Evolutionary conservation across 371 early-diverging fungal species (phyloP).

Genomic region (Conidiobolus incongruus): DNA sequence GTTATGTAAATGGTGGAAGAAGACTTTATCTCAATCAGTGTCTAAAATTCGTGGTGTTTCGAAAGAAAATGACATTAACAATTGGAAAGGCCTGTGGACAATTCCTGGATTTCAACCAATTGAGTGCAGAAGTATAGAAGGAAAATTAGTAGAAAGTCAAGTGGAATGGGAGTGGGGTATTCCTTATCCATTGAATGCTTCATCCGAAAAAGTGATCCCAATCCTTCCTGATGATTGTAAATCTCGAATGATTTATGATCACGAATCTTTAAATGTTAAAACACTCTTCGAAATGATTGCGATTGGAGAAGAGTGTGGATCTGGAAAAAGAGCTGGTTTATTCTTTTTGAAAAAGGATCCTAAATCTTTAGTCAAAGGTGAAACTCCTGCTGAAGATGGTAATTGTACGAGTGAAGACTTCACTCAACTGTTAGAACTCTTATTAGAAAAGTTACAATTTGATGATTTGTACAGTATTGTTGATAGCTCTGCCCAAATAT

Average conservation of each 20-base stretch:
- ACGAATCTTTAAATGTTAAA: neutral
- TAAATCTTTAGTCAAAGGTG: too few relatives aligned
- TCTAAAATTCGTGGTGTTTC: neutral
- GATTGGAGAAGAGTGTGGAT: constrained; percentile 3
- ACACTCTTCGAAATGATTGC: neutral
- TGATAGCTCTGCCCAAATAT: too few relatives aligned
- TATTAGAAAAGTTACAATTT: too few relatives aligned
- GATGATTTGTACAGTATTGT: too few relatives aligned
- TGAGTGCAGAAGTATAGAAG: constrained; percentile 9
- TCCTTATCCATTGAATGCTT: constrained; percentile 18
- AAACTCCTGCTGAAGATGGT: too few relatives aligned
- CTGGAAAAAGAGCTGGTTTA: constrained; percentile 1
- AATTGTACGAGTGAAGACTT: too few relatives aligned
- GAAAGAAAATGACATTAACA: neutral
- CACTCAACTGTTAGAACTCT: too few relatives aligned
- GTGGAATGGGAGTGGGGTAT: constrained; percentile 31
- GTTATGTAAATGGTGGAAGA: constrained; percentile 62
- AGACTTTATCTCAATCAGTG: constrained; percentile 6
- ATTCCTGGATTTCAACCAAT: constrained; percentile 34
- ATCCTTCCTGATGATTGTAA: constrained; percentile 66
- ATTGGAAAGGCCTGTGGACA: constrained; percentile 17
- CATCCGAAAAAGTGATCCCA: constrained; percentile 27
- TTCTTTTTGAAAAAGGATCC: neutral
- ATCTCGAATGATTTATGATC: constrained; percentile 17
- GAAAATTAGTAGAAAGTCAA: constrained; percentile 1